Evolutionary conservation across 768 basidiomycete genomes (phyloP).

Genomic region (Amanita pallidorosea): DNA sequence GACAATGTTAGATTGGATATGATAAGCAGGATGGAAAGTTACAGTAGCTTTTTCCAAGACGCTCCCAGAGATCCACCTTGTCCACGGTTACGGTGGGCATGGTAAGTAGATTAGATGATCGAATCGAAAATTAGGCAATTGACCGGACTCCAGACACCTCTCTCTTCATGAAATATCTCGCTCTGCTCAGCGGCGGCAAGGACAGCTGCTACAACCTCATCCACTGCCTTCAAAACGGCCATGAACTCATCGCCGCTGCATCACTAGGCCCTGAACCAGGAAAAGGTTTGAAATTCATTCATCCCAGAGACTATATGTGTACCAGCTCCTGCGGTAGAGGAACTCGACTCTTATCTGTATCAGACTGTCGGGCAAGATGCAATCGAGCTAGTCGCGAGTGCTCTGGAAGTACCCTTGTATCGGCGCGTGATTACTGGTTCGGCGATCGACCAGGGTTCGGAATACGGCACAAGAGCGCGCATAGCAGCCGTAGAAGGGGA

Average conservation of each 20-base stretch:
- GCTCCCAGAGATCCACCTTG: constrained; percentile 87
- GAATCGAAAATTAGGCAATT: no score
- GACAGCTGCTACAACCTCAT: constrained; percentile 94
- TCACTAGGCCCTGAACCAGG: constrained; percentile 77
- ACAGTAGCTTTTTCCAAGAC: constrained; percentile 81
- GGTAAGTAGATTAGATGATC: constrained; percentile 8
- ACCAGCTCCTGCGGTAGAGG: constrained; percentile 47
- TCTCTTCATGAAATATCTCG: constrained; percentile 76
- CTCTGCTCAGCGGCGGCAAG: constrained; percentile 92
- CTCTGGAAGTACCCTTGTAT: constrained; percentile 81
- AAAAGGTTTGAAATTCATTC: constrained; percentile 51
- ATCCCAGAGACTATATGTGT: constrained; percentile 8
- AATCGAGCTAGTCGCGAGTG: constrained; percentile 74
- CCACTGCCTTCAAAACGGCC: constrained; percentile 80
- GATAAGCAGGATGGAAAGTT: constrained; percentile 12
- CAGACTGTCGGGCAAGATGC: constrained; percentile 99
- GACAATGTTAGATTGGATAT: constrained; percentile 10
- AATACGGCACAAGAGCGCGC: constrained; percentile 70
- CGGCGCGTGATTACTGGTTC: constrained; percentile 70
- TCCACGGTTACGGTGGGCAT: constrained; percentile 97
- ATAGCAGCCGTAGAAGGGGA: constrained; percentile 59
- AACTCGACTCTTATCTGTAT: constrained; percentile 96
- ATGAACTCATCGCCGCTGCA: constrained; percentile 81
- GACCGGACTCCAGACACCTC: constrained; percentile 2
- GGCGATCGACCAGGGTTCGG: constrained; percentile 70